Evolutionary conservation across 768 basidiomycete genomes (phyloP).

Genomic region (Lactarius deliciosus): DNA sequence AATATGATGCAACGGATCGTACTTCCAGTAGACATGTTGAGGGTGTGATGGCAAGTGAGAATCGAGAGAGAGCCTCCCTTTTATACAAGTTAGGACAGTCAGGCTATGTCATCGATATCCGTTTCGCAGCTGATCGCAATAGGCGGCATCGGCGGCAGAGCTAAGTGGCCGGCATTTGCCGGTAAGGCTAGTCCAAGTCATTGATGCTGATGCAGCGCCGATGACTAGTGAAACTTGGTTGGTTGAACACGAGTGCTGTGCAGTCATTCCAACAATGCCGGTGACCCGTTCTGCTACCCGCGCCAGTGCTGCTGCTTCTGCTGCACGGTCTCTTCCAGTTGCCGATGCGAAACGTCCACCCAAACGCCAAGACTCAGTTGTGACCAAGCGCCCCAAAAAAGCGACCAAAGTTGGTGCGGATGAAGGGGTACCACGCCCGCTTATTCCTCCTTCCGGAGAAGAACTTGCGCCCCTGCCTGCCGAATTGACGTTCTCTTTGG

Average conservation of each 20-base stretch:
- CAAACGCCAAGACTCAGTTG: slow-evolving; percentile 13
- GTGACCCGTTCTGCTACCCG: slow-evolving; percentile 33
- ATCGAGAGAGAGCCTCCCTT: neutral
- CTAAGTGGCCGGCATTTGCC: slow-evolving; percentile 8
- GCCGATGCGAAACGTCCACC: slow-evolving; percentile 6
- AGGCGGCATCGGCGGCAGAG: neutral
- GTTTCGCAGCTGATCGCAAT: neutral
- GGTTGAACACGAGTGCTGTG: slow-evolving; percentile 4
- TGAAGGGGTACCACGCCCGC: neutral
- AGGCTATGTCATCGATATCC: neutral
- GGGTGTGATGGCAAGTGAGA: neutral
- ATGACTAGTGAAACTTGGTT: neutral
- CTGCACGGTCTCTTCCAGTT: neutral
- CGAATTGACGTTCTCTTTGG: slow-evolving; percentile 71
- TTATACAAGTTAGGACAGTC: neutral
- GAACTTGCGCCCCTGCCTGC: slow-evolving; percentile 55
- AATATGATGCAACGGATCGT: slow-evolving; percentile 1
- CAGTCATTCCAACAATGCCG: slow-evolving; percentile 25
- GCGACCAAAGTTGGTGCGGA: slow-evolving; percentile 12
- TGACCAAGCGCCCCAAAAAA: slow-evolving; percentile 19
- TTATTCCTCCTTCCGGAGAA: slow-evolving; percentile 10
- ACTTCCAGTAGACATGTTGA: slow-evolving; percentile 31
- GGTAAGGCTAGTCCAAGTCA: neutral
- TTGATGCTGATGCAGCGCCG: neutral
- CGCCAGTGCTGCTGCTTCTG: slow-evolving; percentile 10